Conservation (phyloP, 345 rosid genomes). For the Stellera chamaejasme region DNA sequence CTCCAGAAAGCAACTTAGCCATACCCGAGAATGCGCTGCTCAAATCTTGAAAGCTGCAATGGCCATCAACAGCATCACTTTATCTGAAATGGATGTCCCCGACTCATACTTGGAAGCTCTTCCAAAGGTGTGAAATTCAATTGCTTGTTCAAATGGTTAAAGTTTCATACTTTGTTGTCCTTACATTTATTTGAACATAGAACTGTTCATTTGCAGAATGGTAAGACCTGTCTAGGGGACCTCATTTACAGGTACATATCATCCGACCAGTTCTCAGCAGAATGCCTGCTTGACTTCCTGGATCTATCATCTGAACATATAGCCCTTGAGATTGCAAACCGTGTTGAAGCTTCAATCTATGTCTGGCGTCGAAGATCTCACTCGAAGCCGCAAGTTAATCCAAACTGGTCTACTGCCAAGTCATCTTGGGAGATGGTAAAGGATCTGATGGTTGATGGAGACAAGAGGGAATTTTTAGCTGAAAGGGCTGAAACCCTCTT, state of each 20-base stretch:
- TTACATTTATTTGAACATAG: background rate
- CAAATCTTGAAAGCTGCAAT: slow-evolving; percentile 96
- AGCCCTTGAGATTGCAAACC: slow-evolving; percentile 84
- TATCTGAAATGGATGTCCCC: slow-evolving; percentile 92
- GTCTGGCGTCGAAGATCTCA: slow-evolving; percentile 72
- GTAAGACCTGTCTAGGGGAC: slow-evolving; percentile 82
- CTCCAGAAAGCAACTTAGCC: slow-evolving; percentile 70
- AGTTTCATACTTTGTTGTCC: background rate
- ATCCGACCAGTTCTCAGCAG: slow-evolving; percentile 78
- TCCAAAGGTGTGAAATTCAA: slow-evolving; percentile 51
- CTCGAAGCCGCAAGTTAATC: slow-evolving; percentile 38
- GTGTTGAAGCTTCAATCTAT: slow-evolving; percentile 78
- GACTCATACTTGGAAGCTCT: slow-evolving; percentile 78
- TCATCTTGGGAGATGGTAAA: slow-evolving; percentile 92
- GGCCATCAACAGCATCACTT: slow-evolving; percentile 66
- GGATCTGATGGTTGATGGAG: slow-evolving; percentile 79
- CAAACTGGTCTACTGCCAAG: slow-evolving; percentile 47
- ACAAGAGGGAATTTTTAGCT: slow-evolving; percentile 81
- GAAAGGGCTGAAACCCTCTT: slow-evolving; percentile 86
- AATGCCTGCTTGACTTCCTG: slow-evolving; percentile 78
- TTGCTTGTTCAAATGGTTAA: background rate
- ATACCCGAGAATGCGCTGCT: slow-evolving; percentile 62
- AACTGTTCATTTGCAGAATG: slow-evolving; percentile 49
- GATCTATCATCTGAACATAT: slow-evolving; percentile 85
- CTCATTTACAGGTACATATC: slow-evolving; percentile 71